A percentile compares a stretch with the other conserved stretches of the same genome.
phyloP scores from a whole-genome alignment of 208 protist genomes.

The Trypanosoma grayi region DNA sequence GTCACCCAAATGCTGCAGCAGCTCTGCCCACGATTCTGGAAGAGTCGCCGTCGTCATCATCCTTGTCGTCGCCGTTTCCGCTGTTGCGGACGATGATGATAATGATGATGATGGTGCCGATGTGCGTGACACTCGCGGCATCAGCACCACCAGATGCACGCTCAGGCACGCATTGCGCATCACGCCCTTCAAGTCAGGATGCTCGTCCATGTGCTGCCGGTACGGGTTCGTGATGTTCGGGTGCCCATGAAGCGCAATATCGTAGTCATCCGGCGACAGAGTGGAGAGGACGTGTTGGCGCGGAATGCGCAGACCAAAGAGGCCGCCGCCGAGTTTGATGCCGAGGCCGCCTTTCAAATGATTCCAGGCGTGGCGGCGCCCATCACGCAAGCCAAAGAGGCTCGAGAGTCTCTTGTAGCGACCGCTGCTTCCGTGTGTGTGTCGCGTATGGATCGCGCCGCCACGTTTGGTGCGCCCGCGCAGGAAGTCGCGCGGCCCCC shows the following conservation, averaged over 20 bases:
- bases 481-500: constrained; percentile 77
- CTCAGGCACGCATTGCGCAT: constrained; percentile 67
- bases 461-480: constrained; percentile 67
- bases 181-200: constrained; percentile 65
- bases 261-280: constrained; percentile 66
- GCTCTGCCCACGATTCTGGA: constrained; percentile 23
- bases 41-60: not conserved
- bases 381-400: constrained; percentile 69
- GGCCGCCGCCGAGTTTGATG: constrained; percentile 80
- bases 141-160: constrained; percentile 59
- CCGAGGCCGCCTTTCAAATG: constrained; percentile 80
- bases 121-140: constrained; percentile 60
- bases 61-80: not conserved
- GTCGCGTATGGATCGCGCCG: constrained; percentile 80
- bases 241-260: constrained; percentile 74
- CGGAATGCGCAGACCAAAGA: constrained; percentile 86
- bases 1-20: constrained; percentile 21
- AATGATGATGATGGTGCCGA: no score
- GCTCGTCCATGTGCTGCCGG: constrained; percentile 57
- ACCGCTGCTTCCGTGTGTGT: constrained; percentile 78
- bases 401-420: constrained; percentile 73
- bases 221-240: constrained; percentile 92
- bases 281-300: constrained; percentile 74
- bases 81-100: no score
- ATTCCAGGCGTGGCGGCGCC: constrained; percentile 69